These are phyloP conservation scores for Blastocystis sp. DNA, from an alignment of 352 stramenopile genomes.

Conservation along the genomic window DNA sequence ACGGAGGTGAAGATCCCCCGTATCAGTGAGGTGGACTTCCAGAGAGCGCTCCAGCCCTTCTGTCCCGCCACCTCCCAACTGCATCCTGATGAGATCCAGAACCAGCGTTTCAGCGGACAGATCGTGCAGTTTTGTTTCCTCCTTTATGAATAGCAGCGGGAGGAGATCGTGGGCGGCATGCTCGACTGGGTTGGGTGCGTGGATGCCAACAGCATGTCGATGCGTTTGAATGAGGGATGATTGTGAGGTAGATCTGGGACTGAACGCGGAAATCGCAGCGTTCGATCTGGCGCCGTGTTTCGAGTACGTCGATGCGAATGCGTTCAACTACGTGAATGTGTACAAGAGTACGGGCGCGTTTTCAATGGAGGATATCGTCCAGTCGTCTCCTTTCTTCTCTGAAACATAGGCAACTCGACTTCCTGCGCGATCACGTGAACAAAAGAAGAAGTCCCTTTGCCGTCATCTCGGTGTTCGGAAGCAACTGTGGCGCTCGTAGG, in stretches of 20 bases:
- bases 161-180: background rate
- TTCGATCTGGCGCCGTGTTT: background rate
- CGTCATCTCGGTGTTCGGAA: background rate
- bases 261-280: background rate
- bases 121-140: background rate
- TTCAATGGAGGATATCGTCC: background rate
- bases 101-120: background rate
- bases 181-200: slow-evolving; percentile 23
- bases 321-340: background rate
- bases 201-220: background rate
- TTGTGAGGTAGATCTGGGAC: background rate
- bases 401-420: background rate
- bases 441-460: background rate
- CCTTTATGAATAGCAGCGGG: background rate
- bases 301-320: background rate
- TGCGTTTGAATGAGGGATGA: background rate
- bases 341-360: background rate
- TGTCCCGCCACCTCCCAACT: background rate
- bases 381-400: background rate
- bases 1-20: background rate
- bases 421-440: background rate
- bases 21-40: background rate
- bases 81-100: background rate
- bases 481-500: background rate
- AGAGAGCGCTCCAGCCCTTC: background rate